A percentile compares a stretch with the other conserved stretches of the same genome.
These are phyloP conservation scores for Chaetoscypha palmicola DNA, from an alignment of 2,329 filamentous ascomycete genomes.

Conservation along the genomic window DNA sequence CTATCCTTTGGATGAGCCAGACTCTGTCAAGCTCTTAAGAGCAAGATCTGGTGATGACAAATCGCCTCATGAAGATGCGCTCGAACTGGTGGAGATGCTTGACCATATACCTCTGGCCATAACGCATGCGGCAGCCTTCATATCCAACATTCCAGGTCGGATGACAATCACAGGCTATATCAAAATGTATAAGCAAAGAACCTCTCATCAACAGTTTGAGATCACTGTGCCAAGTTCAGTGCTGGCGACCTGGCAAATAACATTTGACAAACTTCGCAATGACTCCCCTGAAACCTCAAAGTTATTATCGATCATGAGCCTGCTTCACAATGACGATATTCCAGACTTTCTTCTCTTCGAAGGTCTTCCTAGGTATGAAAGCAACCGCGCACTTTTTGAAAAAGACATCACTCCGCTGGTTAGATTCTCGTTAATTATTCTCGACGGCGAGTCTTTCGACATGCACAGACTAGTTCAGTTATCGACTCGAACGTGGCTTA, in stretches of 20 bases:
- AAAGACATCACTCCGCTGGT: conserved; percentile 32
- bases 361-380: too few relatives aligned
- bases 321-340: conserved; percentile 38
- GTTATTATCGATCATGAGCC: conserved; percentile 39
- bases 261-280: conserved; percentile 31
- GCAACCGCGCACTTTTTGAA: conserved; percentile 22
- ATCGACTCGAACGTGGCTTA: conserved; percentile 11
- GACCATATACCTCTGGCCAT: conserved; percentile 28
- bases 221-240: conserved; percentile 30
- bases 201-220: conserved; percentile 30
- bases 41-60: not conserved
- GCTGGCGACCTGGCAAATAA: conserved; percentile 32
- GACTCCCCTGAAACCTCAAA: conserved; percentile 32
- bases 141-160: conserved; percentile 23
- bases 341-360: conserved; percentile 28
- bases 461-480: conserved; percentile 15
- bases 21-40: conserved; percentile 7
- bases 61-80: conserved; percentile 1
- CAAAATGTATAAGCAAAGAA: conserved; percentile 31
- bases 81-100: conserved; percentile 9
- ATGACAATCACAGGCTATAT: conserved; percentile 34
- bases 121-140: conserved; percentile 23
- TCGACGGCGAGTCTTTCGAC: conserved; percentile 9
- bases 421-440: conserved; percentile 33
- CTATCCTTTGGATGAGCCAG: conserved; percentile 21